Evolutionary conservation across 2,329 filamentous ascomycete genomes (phyloP).

Genomic region (Xenosphaeropsis pyriputrescens): DNA sequence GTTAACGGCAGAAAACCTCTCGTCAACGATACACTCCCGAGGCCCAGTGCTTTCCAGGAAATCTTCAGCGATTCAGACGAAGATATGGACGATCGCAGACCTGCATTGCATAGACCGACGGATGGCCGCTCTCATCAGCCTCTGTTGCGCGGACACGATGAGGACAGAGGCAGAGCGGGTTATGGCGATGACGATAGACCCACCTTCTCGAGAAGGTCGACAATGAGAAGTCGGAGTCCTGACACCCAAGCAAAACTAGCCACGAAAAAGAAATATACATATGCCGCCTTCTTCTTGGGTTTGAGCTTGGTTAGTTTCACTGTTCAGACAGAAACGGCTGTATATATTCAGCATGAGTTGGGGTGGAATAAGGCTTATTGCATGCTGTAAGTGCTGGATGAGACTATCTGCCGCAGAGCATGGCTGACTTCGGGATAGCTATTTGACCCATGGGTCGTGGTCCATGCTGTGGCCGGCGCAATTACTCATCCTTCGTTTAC

Average conservation of each 20-base stretch:
- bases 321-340: slow-evolving; percentile 87
- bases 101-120: slow-evolving; percentile 19
- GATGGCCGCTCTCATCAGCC: slow-evolving; percentile 23
- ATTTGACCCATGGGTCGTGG: slow-evolving; percentile 94
- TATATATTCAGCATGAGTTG: slow-evolving; percentile 84
- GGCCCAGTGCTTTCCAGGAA: no score
- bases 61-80: slow-evolving; percentile 9
- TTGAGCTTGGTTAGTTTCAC: slow-evolving; percentile 80
- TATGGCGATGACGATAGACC: slow-evolving; percentile 16
- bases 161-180: slow-evolving; percentile 16
- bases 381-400: slow-evolving; percentile 60
- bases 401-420: neutral
- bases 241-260: slow-evolving; percentile 45
- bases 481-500: slow-evolving; percentile 63
- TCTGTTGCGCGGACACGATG: slow-evolving; percentile 15
- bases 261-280: slow-evolving; percentile 71
- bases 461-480: slow-evolving; percentile 75
- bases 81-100: slow-evolving; percentile 19
- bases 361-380: slow-evolving; percentile 98
- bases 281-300: slow-evolving; percentile 70
- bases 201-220: slow-evolving; percentile 39
- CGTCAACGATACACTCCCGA: no score
- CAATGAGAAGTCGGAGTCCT: slow-evolving; percentile 69
- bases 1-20: no score
- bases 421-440: slow-evolving; percentile 24